Evolutionary conservation across 2,329 filamentous ascomycete genomes (phyloP).

Genomic region (Cyanodermella asteris): DNA sequence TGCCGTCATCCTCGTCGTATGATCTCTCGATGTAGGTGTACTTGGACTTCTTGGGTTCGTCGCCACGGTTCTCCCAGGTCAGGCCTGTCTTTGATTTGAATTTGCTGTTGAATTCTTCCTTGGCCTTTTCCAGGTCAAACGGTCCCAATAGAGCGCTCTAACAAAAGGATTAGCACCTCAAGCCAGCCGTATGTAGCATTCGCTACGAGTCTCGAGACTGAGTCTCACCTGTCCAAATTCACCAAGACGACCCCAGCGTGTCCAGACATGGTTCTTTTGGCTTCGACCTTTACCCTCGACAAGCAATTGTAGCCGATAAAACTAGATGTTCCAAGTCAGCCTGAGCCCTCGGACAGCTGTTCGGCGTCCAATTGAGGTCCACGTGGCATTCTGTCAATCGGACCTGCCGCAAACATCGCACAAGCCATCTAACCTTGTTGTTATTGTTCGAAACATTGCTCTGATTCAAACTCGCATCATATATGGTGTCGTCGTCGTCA

Average conservation of each 20-base stretch:
- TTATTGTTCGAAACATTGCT: slow-evolving; percentile 45
- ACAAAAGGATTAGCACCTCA: too few relatives aligned
- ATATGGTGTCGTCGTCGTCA: slow-evolving; percentile 39
- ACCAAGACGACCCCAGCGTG: slow-evolving; percentile 51
- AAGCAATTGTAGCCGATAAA: slow-evolving; percentile 20
- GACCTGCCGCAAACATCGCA: too few relatives aligned
- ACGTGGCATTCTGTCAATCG: slow-evolving; percentile 31
- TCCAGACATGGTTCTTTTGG: slow-evolving; percentile 36
- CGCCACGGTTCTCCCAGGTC: slow-evolving; percentile 29
- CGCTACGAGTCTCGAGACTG: too few relatives aligned
- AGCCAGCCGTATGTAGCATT: too few relatives aligned
- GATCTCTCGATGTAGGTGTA: slow-evolving; percentile 65
- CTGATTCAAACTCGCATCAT: slow-evolving; percentile 51
- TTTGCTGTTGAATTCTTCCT: slow-evolving; percentile 34
- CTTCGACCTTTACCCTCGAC: slow-evolving; percentile 20
- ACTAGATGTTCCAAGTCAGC: slow-evolving; percentile 4
- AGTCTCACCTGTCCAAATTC: too few relatives aligned
- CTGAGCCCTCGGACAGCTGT: background rate
- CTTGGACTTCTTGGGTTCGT: slow-evolving; percentile 34
- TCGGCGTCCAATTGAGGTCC: background rate
- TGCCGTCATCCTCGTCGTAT: slow-evolving; percentile 47
- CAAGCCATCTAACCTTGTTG: slow-evolving; percentile 60
- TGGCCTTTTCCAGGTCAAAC: slow-evolving; percentile 20
- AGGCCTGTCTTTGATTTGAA: slow-evolving; percentile 41
- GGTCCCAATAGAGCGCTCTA: slow-evolving; percentile 20